A percentile compares a stretch with the other conserved stretches of the same genome.
These are phyloP conservation scores for Arbutus unedo DNA, from an alignment of 148 eudicot species.

Conservation along the genomic window DNA sequence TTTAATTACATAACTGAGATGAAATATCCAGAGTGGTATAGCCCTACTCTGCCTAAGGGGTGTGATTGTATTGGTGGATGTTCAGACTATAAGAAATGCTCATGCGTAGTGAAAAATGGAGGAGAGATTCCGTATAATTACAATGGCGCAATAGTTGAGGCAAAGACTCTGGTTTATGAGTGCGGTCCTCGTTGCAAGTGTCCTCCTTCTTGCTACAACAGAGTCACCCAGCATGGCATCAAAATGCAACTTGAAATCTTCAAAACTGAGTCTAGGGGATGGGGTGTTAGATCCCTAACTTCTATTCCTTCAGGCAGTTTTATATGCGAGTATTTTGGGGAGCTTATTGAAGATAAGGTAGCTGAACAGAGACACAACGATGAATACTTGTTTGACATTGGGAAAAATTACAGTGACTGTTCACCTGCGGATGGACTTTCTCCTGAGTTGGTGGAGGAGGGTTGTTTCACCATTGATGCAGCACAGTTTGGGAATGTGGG, in stretches of 20 bases:
- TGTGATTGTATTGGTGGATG: constrained; percentile 74
- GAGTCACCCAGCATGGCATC: constrained; percentile 79
- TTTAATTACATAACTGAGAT: constrained; percentile 56
- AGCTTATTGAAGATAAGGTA: constrained; percentile 79
- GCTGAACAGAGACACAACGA: constrained; percentile 73
- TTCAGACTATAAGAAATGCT: constrained; percentile 51
- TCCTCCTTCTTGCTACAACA: constrained; percentile 69
- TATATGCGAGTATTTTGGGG: constrained; percentile 89
- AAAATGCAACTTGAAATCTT: constrained; percentile 78
- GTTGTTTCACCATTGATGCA: constrained; percentile 85
- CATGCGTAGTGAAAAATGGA: constrained; percentile 64
- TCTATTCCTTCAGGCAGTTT: constrained; percentile 83
- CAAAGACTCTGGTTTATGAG: constrained; percentile 73
- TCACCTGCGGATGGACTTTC: constrained; percentile 34
- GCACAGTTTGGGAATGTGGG: constrained; percentile 67
- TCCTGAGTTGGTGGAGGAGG: constrained; percentile 37
- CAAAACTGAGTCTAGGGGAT: constrained; percentile 77
- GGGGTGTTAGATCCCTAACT: constrained; percentile 80
- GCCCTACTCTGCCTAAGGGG: constrained; percentile 47
- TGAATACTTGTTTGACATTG: constrained; percentile 85
- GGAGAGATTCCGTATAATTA: constrained; percentile 80
- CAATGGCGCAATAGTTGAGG: constrained; percentile 80
- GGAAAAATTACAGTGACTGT: constrained; percentile 58
- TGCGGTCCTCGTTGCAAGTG: constrained; percentile 89
- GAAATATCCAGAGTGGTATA: constrained; percentile 66